phyloP scores from a whole-genome alignment of 768 basidiomycete species.

The Pisolithus albus region DNA sequence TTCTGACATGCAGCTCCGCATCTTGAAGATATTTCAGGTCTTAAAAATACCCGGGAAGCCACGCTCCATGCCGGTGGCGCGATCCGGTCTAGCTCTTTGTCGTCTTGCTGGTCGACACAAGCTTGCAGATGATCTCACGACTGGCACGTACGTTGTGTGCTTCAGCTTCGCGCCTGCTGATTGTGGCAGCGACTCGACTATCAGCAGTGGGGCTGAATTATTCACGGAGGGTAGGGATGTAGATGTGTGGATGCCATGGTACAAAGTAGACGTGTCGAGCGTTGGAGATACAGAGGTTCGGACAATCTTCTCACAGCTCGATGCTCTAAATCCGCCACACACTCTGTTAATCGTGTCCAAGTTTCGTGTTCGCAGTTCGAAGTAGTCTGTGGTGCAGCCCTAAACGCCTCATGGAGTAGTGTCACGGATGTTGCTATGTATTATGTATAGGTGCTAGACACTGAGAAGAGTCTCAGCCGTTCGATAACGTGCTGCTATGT shows the following conservation, averaged over 20 bases:
- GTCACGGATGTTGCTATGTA: too few species aligned
- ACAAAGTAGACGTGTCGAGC: constrained; percentile 27
- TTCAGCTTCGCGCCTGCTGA: constrained; percentile 31
- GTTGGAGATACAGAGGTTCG: constrained; percentile 9
- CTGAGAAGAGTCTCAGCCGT: too few species aligned
- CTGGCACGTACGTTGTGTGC: constrained; percentile 29
- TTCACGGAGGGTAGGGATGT: constrained; percentile 37
- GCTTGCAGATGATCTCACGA: constrained; percentile 12
- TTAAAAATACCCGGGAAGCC: constrained; percentile 23
- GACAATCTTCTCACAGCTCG: constrained; percentile 17
- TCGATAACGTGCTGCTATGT: too few species aligned
- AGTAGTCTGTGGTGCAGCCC: too few species aligned
- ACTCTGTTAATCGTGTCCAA: constrained; percentile 25
- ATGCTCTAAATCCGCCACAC: constrained; percentile 23
- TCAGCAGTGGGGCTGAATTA: constrained; percentile 31
- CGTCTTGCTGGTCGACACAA: constrained; percentile 23
- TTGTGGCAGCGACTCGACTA: constrained; percentile 16
- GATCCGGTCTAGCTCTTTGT: constrained; percentile 39
- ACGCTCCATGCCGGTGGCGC: constrained; percentile 19
- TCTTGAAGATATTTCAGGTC: constrained; percentile 37
- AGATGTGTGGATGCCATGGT: constrained; percentile 48
- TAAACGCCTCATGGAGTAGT: too few species aligned
- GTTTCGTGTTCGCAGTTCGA: constrained; percentile 12
- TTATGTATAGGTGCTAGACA: too few species aligned
- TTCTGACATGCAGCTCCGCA: constrained; percentile 38